Conservation (phyloP, 2,329 filamentous ascomycete genomes). For the Pseudogymnoascus verrucosus region DNA sequence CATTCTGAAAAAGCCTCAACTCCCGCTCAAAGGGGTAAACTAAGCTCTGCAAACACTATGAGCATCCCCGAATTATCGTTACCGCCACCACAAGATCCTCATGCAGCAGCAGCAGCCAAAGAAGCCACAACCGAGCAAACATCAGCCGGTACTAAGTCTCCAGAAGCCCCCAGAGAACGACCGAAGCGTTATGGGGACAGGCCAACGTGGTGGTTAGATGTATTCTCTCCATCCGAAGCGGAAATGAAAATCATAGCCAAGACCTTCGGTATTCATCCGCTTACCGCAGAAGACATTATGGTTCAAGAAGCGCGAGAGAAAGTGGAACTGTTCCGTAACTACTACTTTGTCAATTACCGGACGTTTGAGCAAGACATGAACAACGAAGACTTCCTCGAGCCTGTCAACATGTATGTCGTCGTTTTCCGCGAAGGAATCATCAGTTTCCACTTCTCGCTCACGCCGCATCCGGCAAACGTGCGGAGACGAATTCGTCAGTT, state of each 20-base stretch:
- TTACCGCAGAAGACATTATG: conserved; percentile 95
- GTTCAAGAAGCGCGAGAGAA: conserved; percentile 97
- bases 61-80: neutral
- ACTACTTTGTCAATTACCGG: conserved; percentile 98
- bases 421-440: conserved; percentile 94
- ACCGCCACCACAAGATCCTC: neutral
- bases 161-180: conserved; percentile 29
- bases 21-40: neutral
- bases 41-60: neutral
- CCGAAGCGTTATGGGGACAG: conserved; percentile 63
- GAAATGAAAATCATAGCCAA: conserved; percentile 95
- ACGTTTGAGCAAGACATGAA: conserved; percentile 92
- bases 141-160: conserved; percentile 37
- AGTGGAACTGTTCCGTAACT: conserved; percentile 92
- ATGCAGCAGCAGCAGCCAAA: conserved; percentile 18
- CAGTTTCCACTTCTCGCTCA: conserved; percentile 95
- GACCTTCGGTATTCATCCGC: conserved; percentile 88
- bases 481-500: conserved; percentile 87
- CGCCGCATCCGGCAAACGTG: conserved; percentile 92
- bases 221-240: conserved; percentile 80
- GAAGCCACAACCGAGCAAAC: conserved; percentile 25
- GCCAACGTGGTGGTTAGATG: conserved; percentile 94
- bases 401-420: conserved; percentile 94
- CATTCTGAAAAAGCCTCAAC: neutral
- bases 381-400: conserved; percentile 85